These are phyloP conservation scores for Ramaria rubella DNA, from an alignment of 768 basidiomycete species.

Conservation along the genomic window DNA sequence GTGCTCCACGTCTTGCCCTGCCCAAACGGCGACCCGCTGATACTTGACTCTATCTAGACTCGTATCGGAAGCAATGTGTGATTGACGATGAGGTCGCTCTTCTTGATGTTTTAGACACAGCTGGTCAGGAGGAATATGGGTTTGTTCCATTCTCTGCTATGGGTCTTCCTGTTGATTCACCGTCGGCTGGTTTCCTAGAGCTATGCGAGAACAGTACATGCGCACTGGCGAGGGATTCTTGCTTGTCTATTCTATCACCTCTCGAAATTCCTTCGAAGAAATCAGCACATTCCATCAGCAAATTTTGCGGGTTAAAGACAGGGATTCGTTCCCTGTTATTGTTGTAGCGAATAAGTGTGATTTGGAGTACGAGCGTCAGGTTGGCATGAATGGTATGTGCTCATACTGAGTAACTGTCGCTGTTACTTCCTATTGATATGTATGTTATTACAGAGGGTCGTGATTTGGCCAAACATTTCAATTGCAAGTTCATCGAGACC, in stretches of 20 bases:
- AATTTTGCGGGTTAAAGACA: conserved; percentile 94
- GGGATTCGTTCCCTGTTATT: conserved; percentile 91
- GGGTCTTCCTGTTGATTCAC: conserved; percentile 1
- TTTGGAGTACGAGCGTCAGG: conserved; percentile 92
- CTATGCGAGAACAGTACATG: conserved; percentile 99
- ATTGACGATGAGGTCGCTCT: conserved; percentile 99
- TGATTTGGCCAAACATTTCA: conserved; percentile 91
- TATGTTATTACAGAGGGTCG: conserved; percentile 72
- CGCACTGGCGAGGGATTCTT: conserved; percentile 97
- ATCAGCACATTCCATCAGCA: conserved; percentile 95
- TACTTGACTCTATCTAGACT: conserved; percentile 46
- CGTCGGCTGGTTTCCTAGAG: conserved; percentile 39
- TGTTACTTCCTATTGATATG: not conserved
- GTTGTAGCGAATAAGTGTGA: conserved; percentile 99
- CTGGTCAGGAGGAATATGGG: conserved; percentile 98
- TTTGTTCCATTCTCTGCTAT: conserved; percentile 33
- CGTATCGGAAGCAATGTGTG: conserved; percentile 94
- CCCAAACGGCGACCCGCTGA: not conserved
- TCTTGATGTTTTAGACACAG: conserved; percentile 94
- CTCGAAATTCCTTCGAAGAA: conserved; percentile 94
- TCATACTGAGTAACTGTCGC: too few relatives aligned
- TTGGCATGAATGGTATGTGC: conserved; percentile 84
- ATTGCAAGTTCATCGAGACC: conserved; percentile 92
- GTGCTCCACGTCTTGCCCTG: conserved; percentile 30
- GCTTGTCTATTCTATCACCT: conserved; percentile 97